These are phyloP conservation scores for Cyclotella kingstonii DNA, from an alignment of 108 stramenopile species.

Conservation along the genomic window DNA sequence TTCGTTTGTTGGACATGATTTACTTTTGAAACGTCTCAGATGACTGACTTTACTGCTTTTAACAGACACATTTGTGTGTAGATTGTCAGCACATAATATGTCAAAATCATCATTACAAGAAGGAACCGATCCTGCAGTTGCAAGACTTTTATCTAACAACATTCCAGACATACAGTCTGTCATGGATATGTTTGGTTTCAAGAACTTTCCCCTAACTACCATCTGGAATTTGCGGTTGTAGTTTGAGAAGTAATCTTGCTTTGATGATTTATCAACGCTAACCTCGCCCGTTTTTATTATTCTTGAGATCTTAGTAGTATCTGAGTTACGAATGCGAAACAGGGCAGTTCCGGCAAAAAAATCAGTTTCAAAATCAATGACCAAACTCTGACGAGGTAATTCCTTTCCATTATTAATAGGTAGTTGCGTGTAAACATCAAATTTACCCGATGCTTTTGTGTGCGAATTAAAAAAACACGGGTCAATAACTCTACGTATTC, in stretches of 20 bases:
- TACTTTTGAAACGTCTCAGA: background rate
- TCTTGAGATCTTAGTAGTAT: background rate
- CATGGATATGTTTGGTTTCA: conserved; percentile 31
- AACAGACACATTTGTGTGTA: background rate
- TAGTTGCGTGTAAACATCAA: conserved; percentile 11
- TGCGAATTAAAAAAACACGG: conserved; percentile 13
- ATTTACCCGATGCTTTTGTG: background rate
- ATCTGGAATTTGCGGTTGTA: conserved; percentile 41
- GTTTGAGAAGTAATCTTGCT: conserved; percentile 30
- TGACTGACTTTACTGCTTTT: background rate
- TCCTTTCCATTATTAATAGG: conserved; percentile 42
- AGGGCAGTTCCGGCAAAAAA: conserved; percentile 30
- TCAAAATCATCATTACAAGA: background rate
- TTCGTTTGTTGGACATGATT: conserved; percentile 26
- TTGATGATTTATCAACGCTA: no score
- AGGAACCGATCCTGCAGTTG: conserved; percentile 9
- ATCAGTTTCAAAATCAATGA: conserved; percentile 39
- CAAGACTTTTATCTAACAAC: conserved; percentile 40
- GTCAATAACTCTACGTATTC: conserved; percentile 23
- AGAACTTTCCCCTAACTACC: conserved; percentile 35
- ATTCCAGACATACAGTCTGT: conserved; percentile 79
- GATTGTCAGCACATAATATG: background rate
- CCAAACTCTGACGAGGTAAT: conserved; percentile 10
- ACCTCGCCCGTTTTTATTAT: background rate
- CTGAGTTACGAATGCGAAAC: conserved; percentile 33